phyloP scores from a whole-genome alignment of 148 eudicot genomes.

The Vaccinium corymbosum region DNA sequence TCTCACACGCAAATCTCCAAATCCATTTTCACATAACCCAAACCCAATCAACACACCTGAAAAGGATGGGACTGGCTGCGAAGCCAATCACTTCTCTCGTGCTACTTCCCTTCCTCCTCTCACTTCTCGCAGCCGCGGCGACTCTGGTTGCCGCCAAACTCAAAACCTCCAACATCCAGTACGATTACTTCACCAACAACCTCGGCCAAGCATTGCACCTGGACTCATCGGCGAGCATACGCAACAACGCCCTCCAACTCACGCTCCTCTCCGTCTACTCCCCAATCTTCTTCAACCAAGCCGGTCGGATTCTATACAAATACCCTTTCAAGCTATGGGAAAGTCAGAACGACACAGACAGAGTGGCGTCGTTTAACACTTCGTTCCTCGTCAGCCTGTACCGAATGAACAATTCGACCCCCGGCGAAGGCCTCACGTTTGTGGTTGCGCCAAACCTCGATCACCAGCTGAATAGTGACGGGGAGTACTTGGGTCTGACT shows the following conservation, averaged over 20 bases:
- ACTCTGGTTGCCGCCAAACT: slow-evolving; percentile 7
- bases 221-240: too few relatives aligned
- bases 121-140: not conserved
- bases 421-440: slow-evolving; percentile 71
- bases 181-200: slow-evolving; percentile 37
- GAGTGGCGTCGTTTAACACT: slow-evolving; percentile 54
- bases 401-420: slow-evolving; percentile 1
- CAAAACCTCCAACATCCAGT: not conserved
- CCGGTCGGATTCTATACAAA: slow-evolving; percentile 41
- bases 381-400: slow-evolving; percentile 52
- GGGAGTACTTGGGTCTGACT: slow-evolving; percentile 58
- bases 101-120: not conserved
- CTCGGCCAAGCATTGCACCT: too few relatives aligned
- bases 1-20: not conserved
- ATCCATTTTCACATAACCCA: not conserved
- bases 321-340: slow-evolving; percentile 29
- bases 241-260: slow-evolving; percentile 10
- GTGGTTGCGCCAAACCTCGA: slow-evolving; percentile 40
- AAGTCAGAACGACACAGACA: not conserved
- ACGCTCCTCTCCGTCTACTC: too few relatives aligned
- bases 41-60: too few relatives aligned
- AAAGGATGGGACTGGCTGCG: not conserved
- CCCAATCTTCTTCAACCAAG: slow-evolving; percentile 12
- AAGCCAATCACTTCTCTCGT: slow-evolving; percentile 9
- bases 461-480: slow-evolving; percentile 40